Percentiles rank a stretch among this genome's conserved stretches.
Evolutionary conservation across 2,329 filamentous ascomycete genomes (phyloP).

Genomic region (Colletotrichum gigasporum): DNA sequence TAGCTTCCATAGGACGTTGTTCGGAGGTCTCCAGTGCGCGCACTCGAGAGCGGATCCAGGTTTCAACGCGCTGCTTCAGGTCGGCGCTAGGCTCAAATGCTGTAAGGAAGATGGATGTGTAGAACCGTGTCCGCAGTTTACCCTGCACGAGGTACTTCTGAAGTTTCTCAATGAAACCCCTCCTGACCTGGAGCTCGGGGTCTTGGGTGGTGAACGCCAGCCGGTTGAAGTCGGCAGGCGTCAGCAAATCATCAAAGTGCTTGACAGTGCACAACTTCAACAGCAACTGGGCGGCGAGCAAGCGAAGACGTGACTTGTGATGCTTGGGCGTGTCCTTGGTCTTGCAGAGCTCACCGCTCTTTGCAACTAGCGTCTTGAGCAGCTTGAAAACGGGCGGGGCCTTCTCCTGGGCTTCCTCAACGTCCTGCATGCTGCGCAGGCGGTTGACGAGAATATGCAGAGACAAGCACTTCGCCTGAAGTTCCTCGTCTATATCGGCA

Average conservation of each 20-base stretch:
- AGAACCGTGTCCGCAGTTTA: conserved; percentile 79
- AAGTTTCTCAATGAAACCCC: conserved; percentile 82
- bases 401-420: conserved; percentile 63
- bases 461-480: conserved; percentile 83
- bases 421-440: conserved; percentile 69
- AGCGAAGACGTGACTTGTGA: conserved; percentile 82
- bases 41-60: conserved; percentile 88
- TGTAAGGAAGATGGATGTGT: conserved; percentile 87
- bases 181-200: conserved; percentile 75
- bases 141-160: conserved; percentile 88
- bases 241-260: conserved; percentile 79
- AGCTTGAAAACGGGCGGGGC: conserved; percentile 79
- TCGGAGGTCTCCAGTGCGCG: conserved; percentile 69
- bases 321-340: conserved; percentile 77
- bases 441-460: conserved; percentile 89
- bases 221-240: conserved; percentile 79
- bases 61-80: conserved; percentile 79
- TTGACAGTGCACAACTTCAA: conserved; percentile 86
- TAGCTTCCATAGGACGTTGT: conserved; percentile 78
- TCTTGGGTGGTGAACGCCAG: conserved; percentile 87
- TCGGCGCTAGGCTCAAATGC: conserved; percentile 86
- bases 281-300: conserved; percentile 81
- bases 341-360: conserved; percentile 83
- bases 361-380: conserved; percentile 77
- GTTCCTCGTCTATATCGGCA: conserved; percentile 79